Evolutionary conservation across 2,329 filamentous ascomycete genomes (phyloP), one percentile per base, ranked within the genome.

Genomic region (Ascomycota sp.): DNA sequence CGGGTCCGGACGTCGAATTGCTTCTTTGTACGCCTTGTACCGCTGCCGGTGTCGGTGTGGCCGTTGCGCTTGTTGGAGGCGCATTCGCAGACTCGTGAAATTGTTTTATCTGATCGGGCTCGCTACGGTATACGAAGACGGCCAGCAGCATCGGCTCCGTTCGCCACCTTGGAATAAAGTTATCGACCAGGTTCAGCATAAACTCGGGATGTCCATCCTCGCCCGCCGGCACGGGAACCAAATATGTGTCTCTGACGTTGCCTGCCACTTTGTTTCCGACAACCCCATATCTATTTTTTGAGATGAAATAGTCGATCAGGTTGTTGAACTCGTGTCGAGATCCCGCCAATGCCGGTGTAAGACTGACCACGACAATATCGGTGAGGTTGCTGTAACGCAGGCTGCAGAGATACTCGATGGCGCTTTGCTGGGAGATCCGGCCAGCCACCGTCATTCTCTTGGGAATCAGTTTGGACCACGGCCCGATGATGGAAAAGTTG

Each of bases 341-440:
- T 1, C 60, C 59, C 5, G 72, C 62, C 16, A 75, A 70, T 1
- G 72, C 67, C 1, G 72, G 68, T 12, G 66, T 66, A 27, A 95
- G 56, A 31, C 72, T 71, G 13, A 91, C 68, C 16, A 95, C 78
- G 1, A 82, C 68, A 6, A 98, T 72, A 46, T 95, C 89, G 2
- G 80, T 84, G 33, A 73, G 73, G 34, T 69, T 68, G 48, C 77
- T 86, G 52, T 80, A 91, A 9, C 82, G 72, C 39, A 95, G 62
- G 33, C 81, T 74, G 48, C 82, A 89, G 0, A 98, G 72, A 46
- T 98, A 98, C 39, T 91, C 81, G 36, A 83, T 82, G 9, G 86
- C 89, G 41, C 76, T 77, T 38, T 76, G 67, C 43, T 81, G 72
- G 34, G 79, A 71, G 38, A 98, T 89, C 12, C 89, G 72, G 1